Conservation (phyloP, 2,329 filamentous ascomycete species). For the Raffaelea albimanens region DNA sequence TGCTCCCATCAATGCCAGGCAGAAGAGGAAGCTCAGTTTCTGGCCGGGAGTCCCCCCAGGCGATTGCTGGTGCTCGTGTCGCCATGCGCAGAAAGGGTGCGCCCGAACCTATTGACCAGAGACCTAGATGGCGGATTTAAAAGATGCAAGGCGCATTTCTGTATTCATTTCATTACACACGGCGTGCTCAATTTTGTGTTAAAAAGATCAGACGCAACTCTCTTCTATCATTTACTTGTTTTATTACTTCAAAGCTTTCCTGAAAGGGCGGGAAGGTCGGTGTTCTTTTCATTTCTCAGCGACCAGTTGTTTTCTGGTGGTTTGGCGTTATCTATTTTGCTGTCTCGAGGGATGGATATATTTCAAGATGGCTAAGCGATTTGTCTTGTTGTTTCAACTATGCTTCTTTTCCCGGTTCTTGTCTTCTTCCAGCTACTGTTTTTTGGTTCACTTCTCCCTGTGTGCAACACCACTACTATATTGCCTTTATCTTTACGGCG, state of each 20-base stretch:
- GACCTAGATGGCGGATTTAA: slow-evolving; percentile 41
- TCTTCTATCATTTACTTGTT: not conserved
- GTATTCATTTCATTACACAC: too few relatives aligned
- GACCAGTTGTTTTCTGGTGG: too few relatives aligned
- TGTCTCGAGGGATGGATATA: not conserved
- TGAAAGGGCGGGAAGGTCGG: not conserved
- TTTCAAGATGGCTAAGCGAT: not conserved
- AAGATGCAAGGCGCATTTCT: too few relatives aligned
- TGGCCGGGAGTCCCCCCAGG: slow-evolving; percentile 40
- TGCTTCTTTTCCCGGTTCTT: not conserved
- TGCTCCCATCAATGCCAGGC: slow-evolving; percentile 30
- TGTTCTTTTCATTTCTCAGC: not conserved
- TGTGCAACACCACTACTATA: too few relatives aligned
- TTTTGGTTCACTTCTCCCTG: not conserved
- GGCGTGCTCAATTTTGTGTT: too few relatives aligned
- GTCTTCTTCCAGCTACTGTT: not conserved
- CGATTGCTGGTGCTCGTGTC: slow-evolving; percentile 33
- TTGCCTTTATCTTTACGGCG: too few relatives aligned
- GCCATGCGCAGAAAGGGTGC: slow-evolving; percentile 29
- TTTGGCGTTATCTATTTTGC: not conserved
- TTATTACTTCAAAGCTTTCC: too few relatives aligned
- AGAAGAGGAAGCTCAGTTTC: slow-evolving; percentile 16
- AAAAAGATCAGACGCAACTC: not conserved
- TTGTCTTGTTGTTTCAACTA: too few relatives aligned
- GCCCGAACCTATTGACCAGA: slow-evolving; percentile 26